Evolutionary conservation across 2,329 filamentous ascomycete genomes (phyloP).

Genomic region (Leptographium flavum): DNA sequence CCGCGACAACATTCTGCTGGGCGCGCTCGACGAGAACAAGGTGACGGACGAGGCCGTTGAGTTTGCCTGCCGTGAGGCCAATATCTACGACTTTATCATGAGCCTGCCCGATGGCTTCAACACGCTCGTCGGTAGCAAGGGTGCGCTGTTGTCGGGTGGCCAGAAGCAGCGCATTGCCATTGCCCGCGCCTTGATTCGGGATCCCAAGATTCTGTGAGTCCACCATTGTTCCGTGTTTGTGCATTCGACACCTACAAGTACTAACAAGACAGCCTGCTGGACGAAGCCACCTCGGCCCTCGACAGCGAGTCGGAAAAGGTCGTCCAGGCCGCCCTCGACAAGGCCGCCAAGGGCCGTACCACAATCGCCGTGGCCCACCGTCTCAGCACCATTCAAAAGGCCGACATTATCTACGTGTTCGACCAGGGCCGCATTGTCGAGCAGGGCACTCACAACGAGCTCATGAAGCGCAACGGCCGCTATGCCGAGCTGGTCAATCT

Average conservation of each 20-base stretch:
- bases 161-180: conserved; percentile 95
- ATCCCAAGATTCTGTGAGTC: conserved; percentile 60
- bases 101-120: conserved; percentile 71
- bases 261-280: conserved; percentile 36
- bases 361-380: conserved; percentile 92
- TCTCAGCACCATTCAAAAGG: conserved; percentile 84
- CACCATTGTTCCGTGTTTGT: not conserved
- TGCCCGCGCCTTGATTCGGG: conserved; percentile 76
- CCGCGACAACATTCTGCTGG: conserved; percentile 77
- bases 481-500: conserved; percentile 71
- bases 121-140: conserved; percentile 78
- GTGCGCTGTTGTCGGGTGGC: conserved; percentile 70
- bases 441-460: conserved; percentile 61
- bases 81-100: conserved; percentile 84
- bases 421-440: conserved; percentile 80
- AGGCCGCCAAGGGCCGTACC: conserved; percentile 68
- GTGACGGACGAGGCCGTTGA: conserved; percentile 60
- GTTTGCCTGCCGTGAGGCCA: conserved; percentile 74
- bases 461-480: conserved; percentile 55
- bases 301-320: conserved; percentile 67
- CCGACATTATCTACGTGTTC: conserved; percentile 93
- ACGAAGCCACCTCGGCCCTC: conserved; percentile 67
- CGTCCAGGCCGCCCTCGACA: conserved; percentile 68
- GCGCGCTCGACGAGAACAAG: conserved; percentile 44
- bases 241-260: not conserved